A percentile compares a stretch with the other conserved stretches of the same genome.
Evolutionary conservation across 345 rosid species (phyloP).

Genomic region (Populus davidiana): DNA sequence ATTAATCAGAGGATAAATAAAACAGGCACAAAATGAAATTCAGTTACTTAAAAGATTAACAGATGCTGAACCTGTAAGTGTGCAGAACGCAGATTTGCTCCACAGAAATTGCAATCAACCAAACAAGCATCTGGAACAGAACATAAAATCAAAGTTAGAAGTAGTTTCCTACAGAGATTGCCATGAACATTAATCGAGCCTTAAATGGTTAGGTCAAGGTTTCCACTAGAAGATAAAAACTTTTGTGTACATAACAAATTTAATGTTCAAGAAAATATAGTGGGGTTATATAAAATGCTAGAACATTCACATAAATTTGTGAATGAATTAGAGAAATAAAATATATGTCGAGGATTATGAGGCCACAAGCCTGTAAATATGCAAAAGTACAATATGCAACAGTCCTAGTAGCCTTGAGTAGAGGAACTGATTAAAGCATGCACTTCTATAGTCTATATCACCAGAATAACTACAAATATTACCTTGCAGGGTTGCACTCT

Average conservation of each 20-base stretch:
- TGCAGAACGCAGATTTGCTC: conserved; percentile 85
- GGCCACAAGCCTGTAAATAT: neutral
- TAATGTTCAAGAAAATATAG: neutral
- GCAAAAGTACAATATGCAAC: neutral
- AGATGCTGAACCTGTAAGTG: conserved; percentile 66
- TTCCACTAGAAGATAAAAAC: neutral
- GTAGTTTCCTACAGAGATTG: neutral
- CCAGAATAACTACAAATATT: conserved; percentile 5
- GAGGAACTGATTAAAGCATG: neutral
- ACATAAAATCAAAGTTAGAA: neutral
- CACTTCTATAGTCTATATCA: neutral
- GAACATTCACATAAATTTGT: neutral
- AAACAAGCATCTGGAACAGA: conserved; percentile 74
- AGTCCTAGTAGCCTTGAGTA: neutral
- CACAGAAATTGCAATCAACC: conserved; percentile 79
- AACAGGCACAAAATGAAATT: neutral
- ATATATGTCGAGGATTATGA: neutral
- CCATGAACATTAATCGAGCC: neutral
- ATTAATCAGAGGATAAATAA: neutral
- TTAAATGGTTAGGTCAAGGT: neutral
- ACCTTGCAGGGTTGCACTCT: conserved; percentile 95
- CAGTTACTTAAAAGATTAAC: neutral
- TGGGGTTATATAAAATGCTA: neutral
- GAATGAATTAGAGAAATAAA: neutral
- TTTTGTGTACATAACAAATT: neutral